phyloP scores from a whole-genome alignment of 2,329 filamentous ascomycete species.

The Penicillium thymicola region DNA sequence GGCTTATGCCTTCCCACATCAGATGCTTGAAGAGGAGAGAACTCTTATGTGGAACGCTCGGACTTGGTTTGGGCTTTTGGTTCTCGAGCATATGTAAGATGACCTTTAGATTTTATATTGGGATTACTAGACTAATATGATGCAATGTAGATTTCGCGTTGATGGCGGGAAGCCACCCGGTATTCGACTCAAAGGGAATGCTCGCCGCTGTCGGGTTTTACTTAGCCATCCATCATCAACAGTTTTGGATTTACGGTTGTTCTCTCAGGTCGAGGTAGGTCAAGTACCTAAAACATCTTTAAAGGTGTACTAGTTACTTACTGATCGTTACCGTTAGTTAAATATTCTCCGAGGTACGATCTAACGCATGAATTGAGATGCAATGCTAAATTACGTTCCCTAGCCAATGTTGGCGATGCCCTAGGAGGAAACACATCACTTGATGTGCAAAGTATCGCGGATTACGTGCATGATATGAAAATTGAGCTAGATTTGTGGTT shows the following conservation, averaged over 20 bases:
- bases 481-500: slow-evolving; percentile 52
- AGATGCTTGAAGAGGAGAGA: slow-evolving; percentile 16
- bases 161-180: slow-evolving; percentile 47
- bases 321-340: slow-evolving; percentile 29
- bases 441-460: slow-evolving; percentile 37
- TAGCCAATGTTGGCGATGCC: slow-evolving; percentile 39
- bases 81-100: slow-evolving; percentile 49
- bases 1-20: slow-evolving; percentile 10
- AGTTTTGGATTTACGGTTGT: slow-evolving; percentile 50
- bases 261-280: slow-evolving; percentile 50
- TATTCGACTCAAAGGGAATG: slow-evolving; percentile 36
- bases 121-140: neutral
- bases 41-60: slow-evolving; percentile 45
- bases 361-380: too few relatives aligned
- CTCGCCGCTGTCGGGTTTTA: slow-evolving; percentile 47
- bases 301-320: too few relatives aligned
- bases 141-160: slow-evolving; percentile 34
- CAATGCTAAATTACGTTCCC: neutral
- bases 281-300: neutral
- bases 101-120: neutral
- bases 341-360: slow-evolving; percentile 41
- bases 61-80: slow-evolving; percentile 53
- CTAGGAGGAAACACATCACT: slow-evolving; percentile 26
- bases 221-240: slow-evolving; percentile 45
- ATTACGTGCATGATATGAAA: slow-evolving; percentile 45